Evolutionary conservation across 768 basidiomycete species (phyloP).

Genomic region (Kwoniella pini): DNA sequence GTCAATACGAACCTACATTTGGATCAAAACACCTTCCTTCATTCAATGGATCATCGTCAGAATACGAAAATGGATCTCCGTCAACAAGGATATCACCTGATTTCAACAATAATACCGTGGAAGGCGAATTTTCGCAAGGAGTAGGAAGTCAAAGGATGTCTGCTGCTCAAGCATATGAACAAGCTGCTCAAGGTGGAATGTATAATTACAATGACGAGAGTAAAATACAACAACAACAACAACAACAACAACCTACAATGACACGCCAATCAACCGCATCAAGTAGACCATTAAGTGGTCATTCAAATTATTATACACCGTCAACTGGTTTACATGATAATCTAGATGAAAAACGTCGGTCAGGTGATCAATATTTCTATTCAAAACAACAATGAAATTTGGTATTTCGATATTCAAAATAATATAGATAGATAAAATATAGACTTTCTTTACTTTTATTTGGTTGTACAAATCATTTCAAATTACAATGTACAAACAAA

Average conservation of each 20-base stretch:
- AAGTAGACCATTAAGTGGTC: conserved; percentile 17
- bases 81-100: neutral
- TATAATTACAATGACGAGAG: neutral
- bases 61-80: conserved; percentile 1
- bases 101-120: neutral
- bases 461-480: too few species aligned
- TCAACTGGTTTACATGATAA: conserved; percentile 3
- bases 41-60: neutral
- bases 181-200: conserved; percentile 21
- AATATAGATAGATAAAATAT: too few species aligned
- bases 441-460: too few species aligned
- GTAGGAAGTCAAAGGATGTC: neutral
- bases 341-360: neutral
- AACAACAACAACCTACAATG: neutral
- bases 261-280: conserved; percentile 8
- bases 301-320: conserved; percentile 26
- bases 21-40: conserved; percentile 16
- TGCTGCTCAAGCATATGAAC: conserved; percentile 24
- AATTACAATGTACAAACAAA: too few species aligned
- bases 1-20: conserved; percentile 22
- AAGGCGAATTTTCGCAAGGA: neutral
- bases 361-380: conserved; percentile 4
- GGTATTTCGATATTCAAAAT: too few species aligned
- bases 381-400: neutral
- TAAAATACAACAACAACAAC: neutral